Base-by-base conservation (phyloP, 176 grass and related monocot species). In the Musa acuminata region DNA sequence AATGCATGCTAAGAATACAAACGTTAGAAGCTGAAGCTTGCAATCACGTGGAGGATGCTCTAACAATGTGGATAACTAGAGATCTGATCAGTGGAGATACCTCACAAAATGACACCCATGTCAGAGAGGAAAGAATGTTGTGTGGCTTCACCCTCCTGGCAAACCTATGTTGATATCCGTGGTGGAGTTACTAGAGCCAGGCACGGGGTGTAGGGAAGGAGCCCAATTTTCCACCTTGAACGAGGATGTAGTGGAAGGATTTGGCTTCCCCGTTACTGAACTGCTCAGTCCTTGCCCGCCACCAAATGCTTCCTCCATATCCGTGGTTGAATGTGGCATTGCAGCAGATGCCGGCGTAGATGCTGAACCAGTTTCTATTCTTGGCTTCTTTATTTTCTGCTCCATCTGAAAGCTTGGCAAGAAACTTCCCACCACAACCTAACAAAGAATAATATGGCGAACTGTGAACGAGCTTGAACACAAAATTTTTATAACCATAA, bases 391-490 rank as follows among this genome's bases (percentile, higher is more conserved):
- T 24, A 52, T 12, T 35, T 79, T 79, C 26, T 79, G 77, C 64
- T 79, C 77, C 77, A 79, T 48, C 52, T 79, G 77, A 26, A 59
- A 79, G 49, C 77, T 79, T 21, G 64, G 77, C 24, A 79, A 50
- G 51, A 79, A 79, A 54, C 77, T 79, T 55, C 77, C 77, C 0
- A 79, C 77, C 2, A 79, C 52, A 13, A 79, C 77, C 77, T 79
- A 26, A 53, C 6, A 66, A 13, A 27, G 9, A 9, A 68, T 48
- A 49, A 29, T 10, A 17, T 2, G 3, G 43, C 11, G 19, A n/a
- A 70, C 3, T 43, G 50, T 11, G 29, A 13, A 70, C 50, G 8
- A 50, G 11, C n/a, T 70, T 25, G 3, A 70, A 29, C 20, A 35
- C 22, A 29, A 6, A 29, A 25, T 13, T 12, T 69, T n/a, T 6